phyloP scores from a whole-genome alignment of 73 alveolate species.

The Symbiodinium natans region DNA sequence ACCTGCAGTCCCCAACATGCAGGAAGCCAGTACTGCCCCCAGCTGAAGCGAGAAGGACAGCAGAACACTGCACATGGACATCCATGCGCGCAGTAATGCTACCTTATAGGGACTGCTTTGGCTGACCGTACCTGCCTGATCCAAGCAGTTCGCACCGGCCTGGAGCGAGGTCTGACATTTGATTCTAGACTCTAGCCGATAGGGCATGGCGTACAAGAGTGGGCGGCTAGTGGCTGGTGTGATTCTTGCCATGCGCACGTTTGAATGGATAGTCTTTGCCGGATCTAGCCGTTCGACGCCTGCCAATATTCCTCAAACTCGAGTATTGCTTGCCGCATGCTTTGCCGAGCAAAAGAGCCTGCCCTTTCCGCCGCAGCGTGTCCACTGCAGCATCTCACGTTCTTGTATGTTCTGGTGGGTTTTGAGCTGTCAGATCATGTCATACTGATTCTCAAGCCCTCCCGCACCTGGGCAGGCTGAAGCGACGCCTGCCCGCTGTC shows the following conservation, averaged over 20 bases:
- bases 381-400: no score
- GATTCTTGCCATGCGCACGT: no score
- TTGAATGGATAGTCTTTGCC: background rate
- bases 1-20: background rate
- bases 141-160: background rate
- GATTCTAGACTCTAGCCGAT: constrained; percentile 9
- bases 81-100: background rate
- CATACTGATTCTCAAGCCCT: no score
- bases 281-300: background rate
- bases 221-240: no score
- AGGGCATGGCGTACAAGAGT: background rate
- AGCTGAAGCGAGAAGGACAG: background rate
- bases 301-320: background rate
- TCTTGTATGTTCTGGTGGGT: no score
- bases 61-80: no score
- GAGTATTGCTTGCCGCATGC: background rate
- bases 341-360: background rate
- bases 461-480: constrained; percentile 12
- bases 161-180: background rate
- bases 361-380: no score
- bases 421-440: no score
- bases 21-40: background rate
- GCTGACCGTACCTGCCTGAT: constrained; percentile 14
- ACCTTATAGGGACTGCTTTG: background rate
- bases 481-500: constrained; percentile 91